Evolutionary conservation across 2,329 filamentous ascomycete species (phyloP).

Genomic region (Hypoxylon sp.): DNA sequence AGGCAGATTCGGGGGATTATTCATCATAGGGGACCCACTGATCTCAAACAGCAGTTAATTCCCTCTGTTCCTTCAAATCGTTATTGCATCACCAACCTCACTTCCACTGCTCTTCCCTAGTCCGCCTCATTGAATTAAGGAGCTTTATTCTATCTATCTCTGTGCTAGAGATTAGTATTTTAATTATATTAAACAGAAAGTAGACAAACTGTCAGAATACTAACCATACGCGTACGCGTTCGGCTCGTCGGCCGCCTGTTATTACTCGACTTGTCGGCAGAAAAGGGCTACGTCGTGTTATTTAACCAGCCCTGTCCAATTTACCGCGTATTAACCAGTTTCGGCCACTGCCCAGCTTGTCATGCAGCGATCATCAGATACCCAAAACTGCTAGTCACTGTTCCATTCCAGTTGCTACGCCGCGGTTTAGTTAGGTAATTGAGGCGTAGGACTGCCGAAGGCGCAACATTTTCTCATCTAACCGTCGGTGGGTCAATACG

Average conservation of each 20-base stretch:
- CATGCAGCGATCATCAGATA: slow-evolving; percentile 36
- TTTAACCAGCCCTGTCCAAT: slow-evolving; percentile 45
- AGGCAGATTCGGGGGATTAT: slow-evolving; percentile 18
- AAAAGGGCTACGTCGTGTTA: slow-evolving; percentile 36
- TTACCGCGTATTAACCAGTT: slow-evolving; percentile 37
- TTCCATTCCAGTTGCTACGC: slow-evolving; percentile 26
- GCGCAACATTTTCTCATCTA: slow-evolving; percentile 12
- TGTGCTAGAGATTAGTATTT: not conserved
- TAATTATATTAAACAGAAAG: not conserved
- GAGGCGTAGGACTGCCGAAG: slow-evolving; percentile 36
- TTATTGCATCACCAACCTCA: slow-evolving; percentile 4
- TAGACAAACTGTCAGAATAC: slow-evolving; percentile 11
- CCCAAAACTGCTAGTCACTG: slow-evolving; percentile 27
- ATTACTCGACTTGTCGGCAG: slow-evolving; percentile 42
- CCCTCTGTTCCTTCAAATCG: slow-evolving; percentile 3
- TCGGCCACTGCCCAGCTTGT: slow-evolving; percentile 31
- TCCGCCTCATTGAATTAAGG: not conserved
- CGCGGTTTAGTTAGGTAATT: slow-evolving; percentile 30
- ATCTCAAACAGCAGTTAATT: slow-evolving; percentile 36
- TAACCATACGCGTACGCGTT: slow-evolving; percentile 22
- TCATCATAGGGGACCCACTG: slow-evolving; percentile 30
- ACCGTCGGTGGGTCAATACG: slow-evolving; percentile 22
- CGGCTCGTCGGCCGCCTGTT: slow-evolving; percentile 31
- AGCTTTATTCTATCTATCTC: not conserved
- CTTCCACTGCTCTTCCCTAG: not conserved